Conservation (phyloP, 2,329 filamentous ascomycete species). For the Epichloe sibirici region DNA sequence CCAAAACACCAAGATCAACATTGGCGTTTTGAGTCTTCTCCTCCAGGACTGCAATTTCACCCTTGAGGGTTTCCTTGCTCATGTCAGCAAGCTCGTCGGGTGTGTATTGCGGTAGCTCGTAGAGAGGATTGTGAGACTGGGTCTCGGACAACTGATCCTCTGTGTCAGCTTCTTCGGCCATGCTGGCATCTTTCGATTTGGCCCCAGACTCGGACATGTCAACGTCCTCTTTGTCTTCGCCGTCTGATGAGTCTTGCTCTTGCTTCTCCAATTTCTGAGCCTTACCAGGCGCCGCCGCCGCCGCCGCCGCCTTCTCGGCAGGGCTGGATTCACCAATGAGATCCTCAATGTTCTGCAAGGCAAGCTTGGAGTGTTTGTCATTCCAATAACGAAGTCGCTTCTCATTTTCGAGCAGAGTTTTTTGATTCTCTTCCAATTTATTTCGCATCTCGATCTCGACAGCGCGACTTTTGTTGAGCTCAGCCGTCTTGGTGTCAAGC, state of each 20-base stretch:
- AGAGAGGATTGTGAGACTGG: constrained; percentile 23
- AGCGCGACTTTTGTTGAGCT: constrained; percentile 80
- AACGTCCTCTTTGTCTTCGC: constrained; percentile 19
- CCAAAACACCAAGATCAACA: constrained; percentile 79
- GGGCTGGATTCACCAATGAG: constrained; percentile 32
- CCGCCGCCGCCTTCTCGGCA: constrained; percentile 10
- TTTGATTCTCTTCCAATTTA: constrained; percentile 92
- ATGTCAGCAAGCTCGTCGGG: constrained; percentile 56
- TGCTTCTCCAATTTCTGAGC: constrained; percentile 15
- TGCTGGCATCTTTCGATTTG: constrained; percentile 14
- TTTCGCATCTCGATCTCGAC: constrained; percentile 97
- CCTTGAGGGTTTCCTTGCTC: constrained; percentile 48
- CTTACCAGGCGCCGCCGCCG: constrained; percentile 10
- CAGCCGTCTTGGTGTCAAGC: constrained; percentile 72
- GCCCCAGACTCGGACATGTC: constrained; percentile 22
- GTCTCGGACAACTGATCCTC: constrained; percentile 16
- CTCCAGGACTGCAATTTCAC: constrained; percentile 49
- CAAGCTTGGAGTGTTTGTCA: constrained; percentile 76
- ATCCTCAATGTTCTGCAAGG: constrained; percentile 69
- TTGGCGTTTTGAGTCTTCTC: constrained; percentile 70
- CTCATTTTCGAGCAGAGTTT: constrained; percentile 74
- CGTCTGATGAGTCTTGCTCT: constrained; percentile 9
- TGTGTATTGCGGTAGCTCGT: constrained; percentile 67
- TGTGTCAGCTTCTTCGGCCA: constrained; percentile 9
- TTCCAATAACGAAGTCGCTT: constrained; percentile 77